Base-by-base conservation (phyloP, 164 flowering plant species). In the Paratinospora sagittata region DNA sequence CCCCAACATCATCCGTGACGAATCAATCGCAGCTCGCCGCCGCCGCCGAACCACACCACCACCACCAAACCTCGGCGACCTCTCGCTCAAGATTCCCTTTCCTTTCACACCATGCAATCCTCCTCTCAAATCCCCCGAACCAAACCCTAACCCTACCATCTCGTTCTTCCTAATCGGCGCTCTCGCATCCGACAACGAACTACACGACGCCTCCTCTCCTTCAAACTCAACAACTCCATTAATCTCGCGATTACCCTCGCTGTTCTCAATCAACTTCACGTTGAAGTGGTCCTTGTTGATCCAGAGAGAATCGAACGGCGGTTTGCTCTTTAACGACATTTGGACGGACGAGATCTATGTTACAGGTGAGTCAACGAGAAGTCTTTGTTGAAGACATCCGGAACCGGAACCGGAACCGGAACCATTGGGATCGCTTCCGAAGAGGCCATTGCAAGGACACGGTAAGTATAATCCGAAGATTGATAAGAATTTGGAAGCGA, bases 401-500 rank as follows among this genome's bases (percentile, higher is more conserved):
- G 52, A 39, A 8, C 57, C 55, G 68, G 61, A 43, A 12, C 52
- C n/a, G n/a, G n/a, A n/a, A n/a, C n/a, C n/a, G n/a, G n/a, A n/a
- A n/a, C n/a, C 41, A 68, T 58, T 66, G 17, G 85, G 85, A 64
- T 74, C 77, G 55, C 19, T 47, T 65, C 86, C 81, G 30, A 87
- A 90, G 27, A 81, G 68, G 0, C 91, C 92, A 67, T 89, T 78
- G 70, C 97, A 90, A 34, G 97, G 90, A 68, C 97, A 90, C 0
- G 97, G 97, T 67, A 95, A 73, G 61, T 63, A 57, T 72, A 89
- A 66, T 0, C 97, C 97, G 60, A 95, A 86, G 23, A 90, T 21
- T 24, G 81, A 77, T 55, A 92, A 77, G 79, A 90, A 83, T 67
- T 82, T 87, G 2, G 88, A 78, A 0, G 87, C 80, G 3, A 89